A percentile compares a stretch with the other conserved stretches of the same genome.
Evolutionary conservation across 331 rosid species (phyloP).

Genomic region (Telfairia occidentalis): DNA sequence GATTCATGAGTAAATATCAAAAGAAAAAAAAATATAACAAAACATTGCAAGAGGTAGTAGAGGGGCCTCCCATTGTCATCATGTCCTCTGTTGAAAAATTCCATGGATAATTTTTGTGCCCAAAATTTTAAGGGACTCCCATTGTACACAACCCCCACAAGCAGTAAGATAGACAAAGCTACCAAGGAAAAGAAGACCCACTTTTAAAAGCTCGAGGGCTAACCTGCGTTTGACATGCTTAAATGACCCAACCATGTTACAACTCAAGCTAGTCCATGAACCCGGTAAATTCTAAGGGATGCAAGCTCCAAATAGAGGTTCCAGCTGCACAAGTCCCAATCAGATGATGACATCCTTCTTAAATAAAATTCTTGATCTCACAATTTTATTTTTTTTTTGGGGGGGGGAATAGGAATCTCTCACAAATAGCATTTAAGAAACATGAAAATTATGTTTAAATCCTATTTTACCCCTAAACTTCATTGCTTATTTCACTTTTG

Average conservation of each 20-base stretch:
- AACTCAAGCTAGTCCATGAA: conserved; percentile 13
- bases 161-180: not conserved
- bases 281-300: conserved; percentile 13
- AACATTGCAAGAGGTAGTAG: not conserved
- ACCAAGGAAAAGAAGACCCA: conserved; percentile 7
- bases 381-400: no score
- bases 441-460: not conserved
- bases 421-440: not conserved
- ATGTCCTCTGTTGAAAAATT: not conserved
- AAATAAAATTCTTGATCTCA: not conserved
- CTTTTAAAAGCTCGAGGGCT: conserved; percentile 11
- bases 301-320: conserved; percentile 13
- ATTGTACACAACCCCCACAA: not conserved
- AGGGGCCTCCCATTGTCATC: not conserved
- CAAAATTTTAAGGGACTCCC: not conserved
- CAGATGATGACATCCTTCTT: conserved; percentile 10
- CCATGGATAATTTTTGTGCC: not conserved
- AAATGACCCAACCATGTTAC: conserved; percentile 21
- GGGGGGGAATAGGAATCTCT: no score
- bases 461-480: not conserved
- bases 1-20: not conserved
- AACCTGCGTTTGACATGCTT: conserved; percentile 21
- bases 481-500: not conserved
- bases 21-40: not conserved
- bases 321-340: conserved; percentile 7